Evolutionary conservation across 1,284 basidiomycete species (phyloP), one percentile per base, ranked within the genome.

Genomic region (Inonotus hispidus): DNA sequence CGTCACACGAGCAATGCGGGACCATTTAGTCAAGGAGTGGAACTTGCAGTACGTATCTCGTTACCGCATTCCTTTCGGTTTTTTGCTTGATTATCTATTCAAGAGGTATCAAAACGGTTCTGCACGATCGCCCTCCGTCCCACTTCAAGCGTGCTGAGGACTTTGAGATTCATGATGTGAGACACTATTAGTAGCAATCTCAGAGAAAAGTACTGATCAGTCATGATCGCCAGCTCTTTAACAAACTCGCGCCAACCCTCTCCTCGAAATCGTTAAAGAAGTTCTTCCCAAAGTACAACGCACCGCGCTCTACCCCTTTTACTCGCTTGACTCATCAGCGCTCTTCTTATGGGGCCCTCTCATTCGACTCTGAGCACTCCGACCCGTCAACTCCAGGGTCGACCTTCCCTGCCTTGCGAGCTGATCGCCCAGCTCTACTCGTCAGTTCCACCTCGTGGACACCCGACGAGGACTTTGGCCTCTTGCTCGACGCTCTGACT

Each of bases 391-490:
- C 66, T 63, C 47, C 56, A 23, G 60, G 61, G 47, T 63, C 69
- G 35, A 67, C 63, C 8, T 70, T 73, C 64, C 75, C 71, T 38
- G 25, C 68, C 11, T 72, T 85, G 19, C 82, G 88, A 14, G 66
- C 75, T 2, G 87, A 92, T 66, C 80, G 95, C 62, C 93, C 94
- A 1, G 95, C 93, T 0, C 75, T 99, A 2, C 69, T 98, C 21
- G 87, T 99, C 21, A 93, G 91, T 27, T 93, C 93, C 66, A 99
- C 97, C 0, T 94, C 91, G 10, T 99, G 97, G 96, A 99, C 97
- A 0, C 87, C 92, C 6, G 97, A 99, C 70, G 97, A 99, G 73
- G 95, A 99, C 72, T 98, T 99, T 66, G 77, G 81, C 2, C 82
- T 97, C 47, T 81, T 99, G 4, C 73, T 97, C 14, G 77, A 82